These are phyloP conservation scores for Colletotrichum sp. DNA, from an alignment of 2,329 filamentous ascomycete genomes.

Conservation along the genomic window DNA sequence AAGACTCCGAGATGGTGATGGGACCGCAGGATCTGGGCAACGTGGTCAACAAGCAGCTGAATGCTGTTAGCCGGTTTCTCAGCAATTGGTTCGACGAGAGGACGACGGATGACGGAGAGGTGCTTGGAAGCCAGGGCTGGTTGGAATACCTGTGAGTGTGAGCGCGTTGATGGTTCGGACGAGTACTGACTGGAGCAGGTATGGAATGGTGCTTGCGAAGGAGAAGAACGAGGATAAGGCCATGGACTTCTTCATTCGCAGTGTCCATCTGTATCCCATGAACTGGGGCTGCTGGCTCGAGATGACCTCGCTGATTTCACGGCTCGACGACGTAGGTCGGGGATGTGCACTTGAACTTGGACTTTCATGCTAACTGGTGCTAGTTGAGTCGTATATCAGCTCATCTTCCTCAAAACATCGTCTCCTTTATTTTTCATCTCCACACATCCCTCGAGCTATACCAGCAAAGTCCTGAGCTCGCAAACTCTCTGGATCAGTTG, in stretches of 20 bases:
- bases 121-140: constrained; percentile 82
- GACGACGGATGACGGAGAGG: constrained; percentile 61
- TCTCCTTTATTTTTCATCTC: constrained; percentile 93
- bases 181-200: constrained; percentile 48
- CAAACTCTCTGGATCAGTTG: constrained; percentile 77
- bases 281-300: constrained; percentile 99
- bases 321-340: constrained; percentile 77
- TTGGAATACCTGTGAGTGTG: constrained; percentile 76
- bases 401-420: constrained; percentile 85
- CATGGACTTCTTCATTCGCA: constrained; percentile 84
- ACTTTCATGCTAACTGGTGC: constrained; percentile 29
- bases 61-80: constrained; percentile 75
- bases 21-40: constrained; percentile 89
- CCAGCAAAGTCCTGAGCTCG: constrained; percentile 78
- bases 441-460: constrained; percentile 92
- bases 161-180: background rate
- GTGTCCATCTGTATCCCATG: constrained; percentile 88
- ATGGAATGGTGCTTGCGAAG: constrained; percentile 88
- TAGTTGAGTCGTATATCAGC: constrained; percentile 75
- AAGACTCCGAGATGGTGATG: constrained; percentile 97
- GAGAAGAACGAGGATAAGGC: constrained; percentile 89
- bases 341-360: background rate
- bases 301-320: constrained; percentile 79
- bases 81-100: constrained; percentile 81
- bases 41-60: constrained; percentile 84